Evolutionary conservation across 2,329 filamentous ascomycete species (phyloP).

Genomic region (Parasarocladium wereldwijsianum): DNA sequence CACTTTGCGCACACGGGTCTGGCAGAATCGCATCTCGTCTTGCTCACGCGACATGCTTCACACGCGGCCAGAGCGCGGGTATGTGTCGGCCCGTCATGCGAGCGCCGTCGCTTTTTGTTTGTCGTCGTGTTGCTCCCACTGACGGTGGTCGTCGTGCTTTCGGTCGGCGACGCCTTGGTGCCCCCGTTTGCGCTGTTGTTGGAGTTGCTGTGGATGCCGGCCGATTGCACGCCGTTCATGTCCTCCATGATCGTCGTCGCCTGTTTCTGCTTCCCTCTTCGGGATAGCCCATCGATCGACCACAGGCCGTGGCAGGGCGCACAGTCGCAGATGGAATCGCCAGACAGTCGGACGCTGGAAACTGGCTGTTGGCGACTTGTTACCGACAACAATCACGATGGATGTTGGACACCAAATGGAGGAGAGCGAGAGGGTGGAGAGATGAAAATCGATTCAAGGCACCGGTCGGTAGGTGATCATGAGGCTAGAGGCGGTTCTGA

Average conservation of each 20-base stretch:
- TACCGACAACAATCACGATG: too few species aligned
- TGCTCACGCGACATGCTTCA: slow-evolving; percentile 8
- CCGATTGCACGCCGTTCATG: background rate
- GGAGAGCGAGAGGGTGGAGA: too few species aligned
- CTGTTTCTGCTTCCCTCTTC: too few species aligned
- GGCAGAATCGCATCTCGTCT: slow-evolving; percentile 8
- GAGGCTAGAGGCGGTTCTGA: too few species aligned
- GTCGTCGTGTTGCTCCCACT: slow-evolving; percentile 1
- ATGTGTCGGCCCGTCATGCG: slow-evolving; percentile 4
- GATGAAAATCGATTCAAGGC: too few species aligned
- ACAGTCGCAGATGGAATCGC: too few species aligned
- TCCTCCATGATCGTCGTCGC: slow-evolving; percentile 2
- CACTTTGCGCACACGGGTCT: slow-evolving; percentile 7
- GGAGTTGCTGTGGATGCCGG: background rate
- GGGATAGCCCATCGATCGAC: too few species aligned
- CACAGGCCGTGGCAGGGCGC: too few species aligned
- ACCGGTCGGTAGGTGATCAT: too few species aligned
- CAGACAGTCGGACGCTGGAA: too few species aligned
- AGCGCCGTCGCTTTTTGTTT: slow-evolving; percentile 5
- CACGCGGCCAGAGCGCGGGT: slow-evolving; percentile 7
- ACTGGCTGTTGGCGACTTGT: too few species aligned
- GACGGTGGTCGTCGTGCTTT: background rate
- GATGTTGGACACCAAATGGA: too few species aligned
- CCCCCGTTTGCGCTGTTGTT: background rate
- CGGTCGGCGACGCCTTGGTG: slow-evolving; percentile 1